phyloP scores from a whole-genome alignment of 1,284 basidiomycete genomes.

The Thelephora terrestris region DNA sequence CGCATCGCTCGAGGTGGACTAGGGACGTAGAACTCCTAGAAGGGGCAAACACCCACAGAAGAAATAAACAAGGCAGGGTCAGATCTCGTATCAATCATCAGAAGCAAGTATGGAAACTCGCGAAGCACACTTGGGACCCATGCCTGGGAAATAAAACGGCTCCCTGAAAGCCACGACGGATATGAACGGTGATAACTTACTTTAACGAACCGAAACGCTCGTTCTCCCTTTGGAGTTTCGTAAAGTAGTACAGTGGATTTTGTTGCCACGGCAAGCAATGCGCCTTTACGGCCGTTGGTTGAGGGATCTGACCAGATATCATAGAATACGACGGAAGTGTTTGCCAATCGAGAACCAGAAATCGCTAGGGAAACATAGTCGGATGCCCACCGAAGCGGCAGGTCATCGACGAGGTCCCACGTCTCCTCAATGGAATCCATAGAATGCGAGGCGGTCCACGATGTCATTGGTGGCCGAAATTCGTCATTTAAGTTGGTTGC shows the following conservation, averaged over 20 bases:
- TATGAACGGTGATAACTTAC: conserved; percentile 25
- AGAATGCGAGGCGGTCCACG: conserved; percentile 9
- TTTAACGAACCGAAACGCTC: conserved; percentile 74
- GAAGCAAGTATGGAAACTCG: too few relatives aligned
- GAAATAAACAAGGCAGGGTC: neutral
- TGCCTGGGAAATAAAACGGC: neutral
- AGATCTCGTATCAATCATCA: too few relatives aligned
- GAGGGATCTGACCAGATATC: conserved; percentile 52
- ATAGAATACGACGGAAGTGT: conserved; percentile 50
- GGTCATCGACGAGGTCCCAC: conserved; percentile 71
- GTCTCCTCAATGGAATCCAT: conserved; percentile 34
- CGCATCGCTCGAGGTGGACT: conserved; percentile 47
- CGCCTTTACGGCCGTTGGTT: conserved; percentile 39
- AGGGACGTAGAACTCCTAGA: conserved; percentile 73
- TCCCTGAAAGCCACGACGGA: neutral
- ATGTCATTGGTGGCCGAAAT: neutral
- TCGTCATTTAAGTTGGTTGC: neutral
- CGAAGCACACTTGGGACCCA: too few relatives aligned
- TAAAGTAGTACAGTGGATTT: conserved; percentile 64
- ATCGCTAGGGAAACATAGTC: conserved; percentile 65
- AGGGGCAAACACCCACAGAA: conserved; percentile 3
- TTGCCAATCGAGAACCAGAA: conserved; percentile 51
- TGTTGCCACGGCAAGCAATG: conserved; percentile 64
- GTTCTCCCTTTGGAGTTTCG: conserved; percentile 68
- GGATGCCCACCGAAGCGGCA: conserved; percentile 70